Base-by-base conservation (phyloP, 495 filamentous ascomycete genomes). In the Penicillium chermesinum region DNA sequence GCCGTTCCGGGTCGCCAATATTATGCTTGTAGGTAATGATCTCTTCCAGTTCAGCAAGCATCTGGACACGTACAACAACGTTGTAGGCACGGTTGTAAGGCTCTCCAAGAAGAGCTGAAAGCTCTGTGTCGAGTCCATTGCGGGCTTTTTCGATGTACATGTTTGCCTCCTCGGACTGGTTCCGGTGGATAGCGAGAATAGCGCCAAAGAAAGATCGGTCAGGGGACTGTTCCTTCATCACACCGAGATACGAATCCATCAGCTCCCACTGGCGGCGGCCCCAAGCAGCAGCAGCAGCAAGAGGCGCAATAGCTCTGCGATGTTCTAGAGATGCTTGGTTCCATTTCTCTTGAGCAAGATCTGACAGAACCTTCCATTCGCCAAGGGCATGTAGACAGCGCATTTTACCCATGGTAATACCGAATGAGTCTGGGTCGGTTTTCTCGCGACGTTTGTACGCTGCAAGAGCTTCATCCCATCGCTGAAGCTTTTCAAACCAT, bases 341-440 rank as follows among this genome's bases (percentile, higher is more conserved):
- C 91, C 91, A 99, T 41, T 91, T 95, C 52, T 94, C 88, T 54
- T 95, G 86, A 0, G 90, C 89, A 27, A 99, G 77, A 35, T 81
- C 76, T 8, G 91, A 91, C 8, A 99, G 74, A 10, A 87, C 80
- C 53, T 96, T 94, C 91, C 91, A 99, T 64, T 99, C 93, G 35
- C 93, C 94, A 25, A 99, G 78, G 22, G 93, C 93, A 59, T 99
- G 94, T 34, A 96, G 70, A 78, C 93, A 99, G 14, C 94, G 85
- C 93, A 99, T 99, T 67, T 98, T 97, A 50, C 93, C 93, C 89
- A 97, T 96, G 4, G 91, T 91, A 27, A 96, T 84, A 44, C 96
- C 91, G 51, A 97, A 86, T 0, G 86, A 87, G 5, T 79, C 71
- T 2, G 82, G 78, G 39, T 95, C 87, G 7, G 84, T 79, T 46